A percentile compares a stretch with the other conserved stretches of the same genome.
Conservation (phyloP, 495 filamentous ascomycete species). For the Entonaema liquescens region DNA sequence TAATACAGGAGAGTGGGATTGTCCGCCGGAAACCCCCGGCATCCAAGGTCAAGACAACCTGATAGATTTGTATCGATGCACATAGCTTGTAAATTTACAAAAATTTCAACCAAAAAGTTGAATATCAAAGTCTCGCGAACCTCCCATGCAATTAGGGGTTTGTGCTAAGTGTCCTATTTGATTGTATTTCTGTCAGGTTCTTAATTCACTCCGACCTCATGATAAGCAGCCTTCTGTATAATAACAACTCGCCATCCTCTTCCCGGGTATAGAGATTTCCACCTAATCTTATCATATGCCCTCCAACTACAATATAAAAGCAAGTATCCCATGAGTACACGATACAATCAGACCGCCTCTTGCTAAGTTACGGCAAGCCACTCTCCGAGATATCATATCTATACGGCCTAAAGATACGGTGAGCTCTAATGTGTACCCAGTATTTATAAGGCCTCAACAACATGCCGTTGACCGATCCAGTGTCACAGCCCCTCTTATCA, state of each 20-base stretch:
- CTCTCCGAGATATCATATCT: neutral
- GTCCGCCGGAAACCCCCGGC: conserved; percentile 38
- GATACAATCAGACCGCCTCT: too few relatives aligned
- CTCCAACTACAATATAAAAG: too few relatives aligned
- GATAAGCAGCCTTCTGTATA: too few relatives aligned
- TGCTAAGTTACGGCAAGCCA: neutral
- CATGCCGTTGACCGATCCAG: neutral
- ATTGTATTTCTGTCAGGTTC: neutral
- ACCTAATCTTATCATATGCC: too few relatives aligned
- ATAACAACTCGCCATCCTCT: too few relatives aligned
- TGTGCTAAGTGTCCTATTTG: too few relatives aligned
- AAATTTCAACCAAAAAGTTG: conserved; percentile 18
- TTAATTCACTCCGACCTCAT: too few relatives aligned
- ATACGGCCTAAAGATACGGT: neutral
- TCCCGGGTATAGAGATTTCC: too few relatives aligned
- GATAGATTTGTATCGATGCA: conserved; percentile 12
- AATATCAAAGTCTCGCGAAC: neutral
- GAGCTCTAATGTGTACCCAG: neutral
- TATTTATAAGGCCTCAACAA: neutral
- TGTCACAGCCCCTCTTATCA: neutral
- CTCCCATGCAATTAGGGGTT: too few relatives aligned
- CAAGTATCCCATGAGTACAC: too few relatives aligned
- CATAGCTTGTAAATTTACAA: conserved; percentile 17
- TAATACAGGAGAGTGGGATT: conserved; percentile 68
- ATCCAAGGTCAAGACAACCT: conserved; percentile 53